Conservation (phyloP, 345 rosid species). For the Gossypium mustelinum region DNA sequence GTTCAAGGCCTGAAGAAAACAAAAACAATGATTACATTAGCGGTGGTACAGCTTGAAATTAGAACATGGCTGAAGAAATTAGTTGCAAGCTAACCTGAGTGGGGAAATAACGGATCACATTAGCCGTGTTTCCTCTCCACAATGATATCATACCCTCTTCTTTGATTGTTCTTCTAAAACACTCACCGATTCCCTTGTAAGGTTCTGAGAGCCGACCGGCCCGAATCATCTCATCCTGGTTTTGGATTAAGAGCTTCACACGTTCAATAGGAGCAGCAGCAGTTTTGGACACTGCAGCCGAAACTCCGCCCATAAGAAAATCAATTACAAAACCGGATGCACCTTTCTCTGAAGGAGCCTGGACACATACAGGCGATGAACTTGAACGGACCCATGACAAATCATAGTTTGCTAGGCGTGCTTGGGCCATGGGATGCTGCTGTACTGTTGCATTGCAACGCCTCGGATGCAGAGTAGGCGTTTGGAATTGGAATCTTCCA, state of each 20-base stretch:
- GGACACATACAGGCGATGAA: constrained; percentile 22
- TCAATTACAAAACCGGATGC: constrained; percentile 21
- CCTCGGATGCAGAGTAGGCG: constrained; percentile 22
- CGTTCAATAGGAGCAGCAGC: background rate
- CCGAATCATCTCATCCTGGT: constrained; percentile 49
- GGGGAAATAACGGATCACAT: constrained; percentile 46
- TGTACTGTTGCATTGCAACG: constrained; percentile 25
- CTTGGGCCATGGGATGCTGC: constrained; percentile 11
- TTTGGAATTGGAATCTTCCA: constrained; percentile 27
- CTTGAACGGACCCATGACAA: constrained; percentile 16
- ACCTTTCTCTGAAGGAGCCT: constrained; percentile 38
- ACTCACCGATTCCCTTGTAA: constrained; percentile 39
- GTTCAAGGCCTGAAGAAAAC: constrained; percentile 31
- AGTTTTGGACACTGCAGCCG: background rate
- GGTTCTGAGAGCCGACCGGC: constrained; percentile 42
- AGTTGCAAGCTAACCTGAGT: constrained; percentile 30
- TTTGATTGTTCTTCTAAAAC: constrained; percentile 33
- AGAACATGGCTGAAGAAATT: background rate
- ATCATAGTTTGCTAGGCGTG: background rate
- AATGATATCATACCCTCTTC: constrained; percentile 37
- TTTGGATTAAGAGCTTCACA: constrained; percentile 6
- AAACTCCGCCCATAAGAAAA: background rate
- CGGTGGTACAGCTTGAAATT: background rate
- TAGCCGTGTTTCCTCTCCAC: constrained; percentile 55
- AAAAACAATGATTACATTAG: background rate